These are phyloP conservation scores for Backusella parvicylindrica DNA, from an alignment of 192 early-diverging fungal genomes.

Conservation along the genomic window DNA sequence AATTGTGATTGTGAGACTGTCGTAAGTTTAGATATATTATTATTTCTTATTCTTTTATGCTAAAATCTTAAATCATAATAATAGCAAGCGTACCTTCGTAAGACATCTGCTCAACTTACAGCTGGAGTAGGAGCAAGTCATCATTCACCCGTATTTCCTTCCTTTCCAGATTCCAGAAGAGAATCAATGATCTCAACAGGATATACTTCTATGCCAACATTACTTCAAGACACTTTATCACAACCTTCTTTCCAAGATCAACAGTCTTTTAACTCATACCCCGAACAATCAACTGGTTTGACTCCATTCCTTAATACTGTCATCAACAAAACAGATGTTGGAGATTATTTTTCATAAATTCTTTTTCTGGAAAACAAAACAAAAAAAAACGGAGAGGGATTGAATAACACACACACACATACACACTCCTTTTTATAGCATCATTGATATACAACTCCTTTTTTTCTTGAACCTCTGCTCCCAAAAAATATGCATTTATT, in stretches of 20 bases:
- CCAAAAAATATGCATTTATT: not conserved
- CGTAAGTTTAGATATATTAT: not conserved
- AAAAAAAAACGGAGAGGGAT: no score
- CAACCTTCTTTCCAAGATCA: not conserved
- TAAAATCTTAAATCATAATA: not conserved
- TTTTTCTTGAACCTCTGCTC: no score
- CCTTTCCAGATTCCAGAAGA: not conserved
- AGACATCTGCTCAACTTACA: constrained; percentile 13
- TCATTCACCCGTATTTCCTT: not conserved
- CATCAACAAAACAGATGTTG: not conserved
- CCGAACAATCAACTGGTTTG: constrained; percentile 7
- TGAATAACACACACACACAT: not conserved
- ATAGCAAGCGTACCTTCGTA: constrained; percentile 17
- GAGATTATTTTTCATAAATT: constrained; percentile 1
- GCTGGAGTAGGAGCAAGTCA: not conserved
- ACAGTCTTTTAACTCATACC: not conserved
- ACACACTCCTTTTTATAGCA: not conserved
- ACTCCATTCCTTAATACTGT: constrained; percentile 13
- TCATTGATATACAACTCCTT: not conserved
- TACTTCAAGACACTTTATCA: not conserved
- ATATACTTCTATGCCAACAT: not conserved
- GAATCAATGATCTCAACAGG: not conserved
- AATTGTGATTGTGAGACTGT: constrained; percentile 30
- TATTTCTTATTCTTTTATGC: not conserved
- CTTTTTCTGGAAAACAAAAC: not conserved